These are phyloP conservation scores for Cavenderia fasciculata DNA, from an alignment of 78 protist species.

Conservation along the genomic window DNA sequence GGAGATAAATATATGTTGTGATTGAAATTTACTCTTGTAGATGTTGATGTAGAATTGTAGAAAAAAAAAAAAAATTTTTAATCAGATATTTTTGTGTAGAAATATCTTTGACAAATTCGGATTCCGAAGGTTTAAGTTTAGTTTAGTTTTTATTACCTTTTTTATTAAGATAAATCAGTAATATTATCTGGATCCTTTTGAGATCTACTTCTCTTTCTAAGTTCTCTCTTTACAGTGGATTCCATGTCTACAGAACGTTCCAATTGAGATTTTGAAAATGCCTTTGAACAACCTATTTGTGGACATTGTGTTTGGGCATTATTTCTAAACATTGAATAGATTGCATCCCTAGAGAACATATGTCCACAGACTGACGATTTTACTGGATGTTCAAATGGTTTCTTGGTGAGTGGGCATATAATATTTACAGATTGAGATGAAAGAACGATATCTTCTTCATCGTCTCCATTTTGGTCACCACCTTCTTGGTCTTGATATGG, in stretches of 20 bases:
- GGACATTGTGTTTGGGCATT: neutral
- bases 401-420: conserved; percentile 48
- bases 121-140: too few species aligned
- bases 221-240: conserved; percentile 11
- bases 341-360: conserved; percentile 11
- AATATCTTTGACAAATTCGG: too few species aligned
- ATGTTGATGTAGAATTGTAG: too few species aligned
- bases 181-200: conserved; percentile 36
- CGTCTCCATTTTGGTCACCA: too few species aligned
- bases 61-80: too few species aligned
- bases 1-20: too few species aligned
- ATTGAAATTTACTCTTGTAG: too few species aligned
- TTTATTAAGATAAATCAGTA: conserved; percentile 44
- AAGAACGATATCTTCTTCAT: conserved; percentile 40
- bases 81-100: too few species aligned
- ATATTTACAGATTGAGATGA: conserved; percentile 50
- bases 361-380: conserved; percentile 29
- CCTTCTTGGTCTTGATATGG: conserved; percentile 6
- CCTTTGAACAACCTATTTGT: conserved; percentile 21
- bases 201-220: conserved; percentile 22
- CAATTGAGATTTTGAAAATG: neutral
- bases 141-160: too few species aligned
- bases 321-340: neutral
- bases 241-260: neutral
- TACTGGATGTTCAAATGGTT: conserved; percentile 22